Base-by-base conservation (phyloP, 345 rosid genomes). In the Eucalyptus viminalis region DNA sequence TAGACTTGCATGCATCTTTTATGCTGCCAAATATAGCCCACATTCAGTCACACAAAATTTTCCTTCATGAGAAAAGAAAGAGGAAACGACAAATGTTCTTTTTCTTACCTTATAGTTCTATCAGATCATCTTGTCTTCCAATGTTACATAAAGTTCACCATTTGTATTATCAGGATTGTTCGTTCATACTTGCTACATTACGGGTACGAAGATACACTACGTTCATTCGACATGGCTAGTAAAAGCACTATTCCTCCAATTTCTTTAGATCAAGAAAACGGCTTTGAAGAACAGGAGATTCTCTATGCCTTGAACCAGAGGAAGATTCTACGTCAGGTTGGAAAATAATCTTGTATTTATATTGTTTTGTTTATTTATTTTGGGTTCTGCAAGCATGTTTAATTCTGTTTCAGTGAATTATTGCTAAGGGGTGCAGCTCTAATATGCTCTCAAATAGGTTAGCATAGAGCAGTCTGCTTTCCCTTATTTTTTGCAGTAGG, bases 151-250 rank as follows among this genome's bases (percentile, higher is more conserved):
- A 76, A 76, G 83, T 76, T 76, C 27, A 37, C 27, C 87, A 4
- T 90, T 88, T 90, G 50, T 90, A 90, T 60, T 88, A 87, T 89
- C 94, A 98, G 99, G 92, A 96, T 98, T 90, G 96, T 98, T 58
- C 96, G 96, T 90, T 94, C 98, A 72, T 98, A 97, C 93, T 92
- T 98, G 89, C 90, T 96, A 90, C 99, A 98, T 92, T 96, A 96
- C 90, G 99, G 99, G 69, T 98, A 97, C 85, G 97, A 96, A 91
- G 99, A 96, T 90, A 97, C 99, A n/a, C 96, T 98, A 88, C 90
- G 94, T 92, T 95, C 97, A 89, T 98, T 98, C 92, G 96, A 96
- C 91, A 89, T 95, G 94, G 98, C 98, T 88, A 90, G 95, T 92
- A 92, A 93, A 93, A 96, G 92, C 92, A 93, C 94, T 56, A 90